These are phyloP conservation scores for Aspergillus oerlinghausenensis DNA, from an alignment of 2,329 filamentous ascomycete species.

Conservation along the genomic window DNA sequence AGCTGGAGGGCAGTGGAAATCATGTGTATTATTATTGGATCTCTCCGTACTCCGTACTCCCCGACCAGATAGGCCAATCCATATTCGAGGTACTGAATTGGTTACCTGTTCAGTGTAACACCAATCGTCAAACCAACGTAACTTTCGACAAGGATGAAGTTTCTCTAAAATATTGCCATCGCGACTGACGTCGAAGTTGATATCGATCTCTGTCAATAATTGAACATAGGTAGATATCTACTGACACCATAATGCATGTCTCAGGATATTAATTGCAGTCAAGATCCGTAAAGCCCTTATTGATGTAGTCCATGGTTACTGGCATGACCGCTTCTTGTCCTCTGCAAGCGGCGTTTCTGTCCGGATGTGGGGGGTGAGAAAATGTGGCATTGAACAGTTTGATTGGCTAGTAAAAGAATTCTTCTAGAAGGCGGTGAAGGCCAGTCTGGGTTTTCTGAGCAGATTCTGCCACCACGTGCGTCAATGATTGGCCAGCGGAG, in stretches of 20 bases:
- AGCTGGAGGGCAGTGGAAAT: too few species aligned
- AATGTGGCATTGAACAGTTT: not conserved
- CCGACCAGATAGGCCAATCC: too few species aligned
- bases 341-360: not conserved
- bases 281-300: not conserved
- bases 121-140: not conserved
- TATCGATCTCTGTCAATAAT: not conserved
- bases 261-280: not conserved
- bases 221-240: not conserved
- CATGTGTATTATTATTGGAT: too few species aligned
- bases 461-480: slow-evolving; percentile 32
- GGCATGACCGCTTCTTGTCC: not conserved
- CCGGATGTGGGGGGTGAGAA: not conserved
- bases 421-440: slow-evolving; percentile 15
- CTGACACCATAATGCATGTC: not conserved
- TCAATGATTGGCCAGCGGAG: slow-evolving; percentile 22
- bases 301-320: not conserved
- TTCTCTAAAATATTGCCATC: not conserved
- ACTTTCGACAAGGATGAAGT: not conserved
- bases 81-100: too few species aligned
- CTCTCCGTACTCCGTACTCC: too few species aligned
- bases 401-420: slow-evolving; percentile 7
- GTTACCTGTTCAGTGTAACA: not conserved
- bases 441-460: slow-evolving; percentile 2
- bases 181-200: not conserved